Evolutionary conservation across 2,329 filamentous ascomycete genomes (phyloP), one percentile per base, ranked within the genome.

Genomic region (Paracorniculantispora psalliotae): DNA sequence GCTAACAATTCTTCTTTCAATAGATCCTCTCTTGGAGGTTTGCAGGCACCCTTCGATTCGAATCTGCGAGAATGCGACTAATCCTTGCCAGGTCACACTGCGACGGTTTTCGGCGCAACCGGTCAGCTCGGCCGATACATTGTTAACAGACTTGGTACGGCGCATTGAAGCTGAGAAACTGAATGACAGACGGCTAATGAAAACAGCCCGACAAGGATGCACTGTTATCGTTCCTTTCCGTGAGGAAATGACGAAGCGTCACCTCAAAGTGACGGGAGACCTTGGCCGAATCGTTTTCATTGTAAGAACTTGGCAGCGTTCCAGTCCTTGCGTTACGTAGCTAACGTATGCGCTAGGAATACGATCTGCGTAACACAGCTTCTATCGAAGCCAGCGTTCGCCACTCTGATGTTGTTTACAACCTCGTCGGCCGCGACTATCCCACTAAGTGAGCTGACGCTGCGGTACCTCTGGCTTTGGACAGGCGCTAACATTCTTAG

Each of bases 371-470:
- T 71, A 99, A 99, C 77, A 97, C 92, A 44, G 82, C 89, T 66
- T 97, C 93, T 30, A 94, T 99, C 68, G 94, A 99, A 73, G 92
- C 96, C 76, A 94, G 91, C 69, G 92, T 99, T 56, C 85, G 94
- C 68, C 94, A 99, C 75, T 97, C 93, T 44, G 94, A 99, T 72
- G 89, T 97, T 63, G 94, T 99, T 64, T 96, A 96, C 81, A 99
- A 99, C 77, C 81, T 99, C 67, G 83, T 97, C 69, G 94, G 94
- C 64, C 89, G 93, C 63, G 89, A 93, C 74, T 97, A 97, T 74
- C 90, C 93, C 64, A 99, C 94, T 67, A 99, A 99, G 90, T 92
- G 79, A 68, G 82, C 21, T 10, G 41, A n/a, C n/a, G n/a, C 35
- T 4, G n/a, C 25, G 6, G 30, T 49, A 46, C 23, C 67, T 72